Evolutionary conservation across 73 alveolate species (phyloP), one percentile per base, ranked within the genome.

Genomic region (Halteria grandinella): DNA sequence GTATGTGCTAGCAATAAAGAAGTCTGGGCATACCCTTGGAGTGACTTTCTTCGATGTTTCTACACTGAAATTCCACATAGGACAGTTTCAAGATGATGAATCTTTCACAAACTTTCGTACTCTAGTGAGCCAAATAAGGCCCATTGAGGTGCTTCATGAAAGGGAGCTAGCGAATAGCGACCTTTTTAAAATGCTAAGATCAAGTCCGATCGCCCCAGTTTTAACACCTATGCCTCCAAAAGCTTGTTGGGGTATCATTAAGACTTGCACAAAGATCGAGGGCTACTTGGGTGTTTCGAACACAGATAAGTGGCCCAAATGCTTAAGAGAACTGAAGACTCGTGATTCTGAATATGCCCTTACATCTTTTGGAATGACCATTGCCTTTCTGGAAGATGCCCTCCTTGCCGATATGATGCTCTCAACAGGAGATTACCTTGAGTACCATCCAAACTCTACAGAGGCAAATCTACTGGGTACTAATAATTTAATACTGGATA

Each of bases 31-130:
- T 20, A 72, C 63, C 44, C 47, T 78, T 21, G 94, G 95, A 4
- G 79, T 87, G 20, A 78, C 91, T 47, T 51, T 93, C 87, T 89
- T 93, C 44, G 98, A 93, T 64, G 86, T 91, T 1, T 81, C 96
- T 20, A 87, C 98, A 4, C 50, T 87, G 17, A 58, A 83, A 44
- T 53, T 93, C 71, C 37, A 74, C 28, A 86, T 85, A 43, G 94
- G 88, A 41, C 85, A 85, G 69, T 40, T 72, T 45, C 59, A 47
- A n/a, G 96, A 89, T 64, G 85, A 48, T 48, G 58, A 62, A 28
- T 41, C 58, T 12, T 87, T 72, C 50, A 81, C 79, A 62, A 62
- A 66, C 55, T 69, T 93, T 37, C 69, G 91, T 47, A 93, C 97
- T 11, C 29, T 86, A 73, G 73, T 87, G 77, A 83, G 92, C 43